These are phyloP conservation scores for Pythium guiyangense DNA, from an alignment of 352 stramenopile species.

Conservation along the genomic window DNA sequence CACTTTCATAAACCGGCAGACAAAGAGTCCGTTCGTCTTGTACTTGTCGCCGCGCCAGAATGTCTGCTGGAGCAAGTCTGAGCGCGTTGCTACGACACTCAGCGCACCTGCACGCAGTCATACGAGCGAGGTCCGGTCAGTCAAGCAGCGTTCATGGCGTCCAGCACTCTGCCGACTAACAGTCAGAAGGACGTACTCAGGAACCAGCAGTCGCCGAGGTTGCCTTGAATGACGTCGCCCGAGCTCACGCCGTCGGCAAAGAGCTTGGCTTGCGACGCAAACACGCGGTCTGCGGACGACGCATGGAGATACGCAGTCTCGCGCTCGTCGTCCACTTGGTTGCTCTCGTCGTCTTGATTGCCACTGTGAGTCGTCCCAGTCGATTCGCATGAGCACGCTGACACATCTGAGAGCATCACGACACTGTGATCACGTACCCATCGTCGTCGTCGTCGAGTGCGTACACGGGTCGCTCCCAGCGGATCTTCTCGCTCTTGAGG, in stretches of 20 bases:
- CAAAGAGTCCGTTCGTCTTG: slow-evolving; percentile 77
- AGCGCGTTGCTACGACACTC: slow-evolving; percentile 80
- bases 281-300: slow-evolving; percentile 27
- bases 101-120: slow-evolving; percentile 53
- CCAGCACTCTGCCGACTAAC: background rate
- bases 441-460: slow-evolving; percentile 22
- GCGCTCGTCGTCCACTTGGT: slow-evolving; percentile 26
- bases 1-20: slow-evolving; percentile 93
- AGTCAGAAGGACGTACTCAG: slow-evolving; percentile 44
- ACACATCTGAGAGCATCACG: background rate
- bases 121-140: background rate
- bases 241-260: slow-evolving; percentile 77
- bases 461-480: slow-evolving; percentile 76
- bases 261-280: slow-evolving; percentile 57
- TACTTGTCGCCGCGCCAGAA: slow-evolving; percentile 75
- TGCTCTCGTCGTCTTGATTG: slow-evolving; percentile 22
- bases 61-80: slow-evolving; percentile 70
- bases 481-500: slow-evolving; percentile 69
- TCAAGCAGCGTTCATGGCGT: background rate
- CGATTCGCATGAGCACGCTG: background rate
- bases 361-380: background rate
- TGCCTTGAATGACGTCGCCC: slow-evolving; percentile 87
- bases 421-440: slow-evolving; percentile 4
- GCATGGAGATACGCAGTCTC: slow-evolving; percentile 14
- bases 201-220: slow-evolving; percentile 92